Evolutionary conservation across 1,284 basidiomycete genomes (phyloP), one percentile per base, ranked within the genome.

Genomic region (Trametes pubescens): DNA sequence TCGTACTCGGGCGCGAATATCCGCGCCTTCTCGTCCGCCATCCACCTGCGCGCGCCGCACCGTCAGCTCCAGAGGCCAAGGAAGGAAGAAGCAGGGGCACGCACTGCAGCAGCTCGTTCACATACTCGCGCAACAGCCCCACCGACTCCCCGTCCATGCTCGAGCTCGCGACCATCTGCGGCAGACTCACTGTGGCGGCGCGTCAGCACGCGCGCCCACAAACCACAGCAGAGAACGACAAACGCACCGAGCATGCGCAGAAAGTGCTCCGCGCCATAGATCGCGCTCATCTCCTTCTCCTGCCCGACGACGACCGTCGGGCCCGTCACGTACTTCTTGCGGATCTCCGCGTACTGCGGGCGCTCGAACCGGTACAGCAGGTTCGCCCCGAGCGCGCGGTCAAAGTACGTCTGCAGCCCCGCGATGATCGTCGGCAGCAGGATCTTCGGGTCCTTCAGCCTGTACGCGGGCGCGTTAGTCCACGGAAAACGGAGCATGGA

Each of bases 251-350:
- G 84, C 84, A 99, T 90, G 57, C 97, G 82, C 64, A 99, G 76
- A 16, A 99, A 76, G 77, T 99, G 97, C 75, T 99, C 97, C 4
- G 94, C 95, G 0, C 97, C 98, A 73, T 99, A 99, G 21, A 98
- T 85, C 58, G 87, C 82, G 74, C 94, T 95, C 87, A 98, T 94
- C 70, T 95, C 91, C 74, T 90, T 92, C 73, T 93, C 91, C 67
- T 88, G 82, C 3, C 88, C 91, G 5, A 89, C 79, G 58, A 84
- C 78, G 24, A 92, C 90, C 40, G 86, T 84, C 51, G 85, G 88
- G 0, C 90, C 87, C 16, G 90, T 91, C 70, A 92, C 86, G 71
- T 90, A 93, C 68, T 86, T 81, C 72, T 92, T 90, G 46, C 94
- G 86, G 29, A 94, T 86, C 51, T 93, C 88, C 6, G 92, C 89